Conservation (phyloP, 495 filamentous ascomycete genomes). For the Penicilliopsis zonata region DNA sequence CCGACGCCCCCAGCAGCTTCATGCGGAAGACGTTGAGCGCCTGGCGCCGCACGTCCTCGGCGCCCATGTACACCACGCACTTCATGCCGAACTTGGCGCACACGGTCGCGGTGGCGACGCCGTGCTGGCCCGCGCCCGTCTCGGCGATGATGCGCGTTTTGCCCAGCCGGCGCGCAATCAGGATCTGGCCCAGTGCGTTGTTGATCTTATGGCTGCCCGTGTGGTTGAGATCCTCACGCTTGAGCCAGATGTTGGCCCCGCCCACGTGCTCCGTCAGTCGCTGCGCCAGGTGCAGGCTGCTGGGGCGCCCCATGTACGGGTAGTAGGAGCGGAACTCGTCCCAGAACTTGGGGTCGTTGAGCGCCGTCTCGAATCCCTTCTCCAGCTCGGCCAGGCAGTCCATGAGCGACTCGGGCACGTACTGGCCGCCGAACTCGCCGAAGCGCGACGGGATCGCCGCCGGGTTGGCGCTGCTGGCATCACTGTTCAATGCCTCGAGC, state of each 20-base stretch:
- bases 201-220: conserved; percentile 91
- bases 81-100: conserved; percentile 95
- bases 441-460: conserved; percentile 68
- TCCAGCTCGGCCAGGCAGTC: conserved; percentile 89
- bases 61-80: conserved; percentile 93
- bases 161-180: conserved; percentile 68
- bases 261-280: conserved; percentile 79
- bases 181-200: conserved; percentile 82
- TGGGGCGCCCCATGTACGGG: conserved; percentile 92
- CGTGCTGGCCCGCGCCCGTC: conserved; percentile 93
- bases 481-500: conserved; percentile 56
- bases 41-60: conserved; percentile 85
- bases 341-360: conserved; percentile 86
- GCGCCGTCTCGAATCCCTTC: conserved; percentile 75
- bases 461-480: conserved; percentile 30
- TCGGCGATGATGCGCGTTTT: conserved; percentile 94
- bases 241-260: conserved; percentile 90
- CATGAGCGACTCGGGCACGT: conserved; percentile 96
- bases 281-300: conserved; percentile 78
- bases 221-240: conserved; percentile 88
- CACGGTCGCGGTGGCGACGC: conserved; percentile 90
- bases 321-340: conserved; percentile 95
- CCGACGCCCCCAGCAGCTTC: conserved; percentile 83
- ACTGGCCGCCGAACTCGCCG: conserved; percentile 97
- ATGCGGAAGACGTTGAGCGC: conserved; percentile 95